These are phyloP conservation scores for Fusarium buxicola DNA, from an alignment of 2,329 filamentous ascomycete species.

Conservation along the genomic window DNA sequence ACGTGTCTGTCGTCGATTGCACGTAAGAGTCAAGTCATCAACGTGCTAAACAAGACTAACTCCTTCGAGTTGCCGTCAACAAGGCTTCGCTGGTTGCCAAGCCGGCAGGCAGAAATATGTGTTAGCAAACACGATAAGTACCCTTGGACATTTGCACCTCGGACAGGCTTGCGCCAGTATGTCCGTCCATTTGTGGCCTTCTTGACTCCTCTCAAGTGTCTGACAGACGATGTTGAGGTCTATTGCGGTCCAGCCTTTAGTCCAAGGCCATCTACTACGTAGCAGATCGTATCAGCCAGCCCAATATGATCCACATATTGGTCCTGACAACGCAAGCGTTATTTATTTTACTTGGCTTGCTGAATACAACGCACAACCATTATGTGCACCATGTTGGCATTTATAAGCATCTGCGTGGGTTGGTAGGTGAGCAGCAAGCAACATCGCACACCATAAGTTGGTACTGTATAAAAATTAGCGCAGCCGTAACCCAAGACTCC, in stretches of 20 bases:
- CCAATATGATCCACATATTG: slow-evolving; percentile 1
- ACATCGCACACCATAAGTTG: too few species aligned
- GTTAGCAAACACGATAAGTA: slow-evolving; percentile 2
- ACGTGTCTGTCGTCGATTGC: neutral
- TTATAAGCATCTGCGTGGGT: too few species aligned
- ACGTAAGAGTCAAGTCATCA: neutral
- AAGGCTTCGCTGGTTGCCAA: neutral
- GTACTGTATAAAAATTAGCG: too few species aligned
- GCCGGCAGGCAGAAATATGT: slow-evolving; percentile 5
- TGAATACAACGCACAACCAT: too few species aligned
- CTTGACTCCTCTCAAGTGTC: neutral
- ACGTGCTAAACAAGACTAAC: neutral
- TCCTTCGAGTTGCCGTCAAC: neutral
- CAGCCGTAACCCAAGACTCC: too few species aligned
- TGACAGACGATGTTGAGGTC: slow-evolving; percentile 1
- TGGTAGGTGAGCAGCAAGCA: too few species aligned
- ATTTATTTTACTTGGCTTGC: neutral
- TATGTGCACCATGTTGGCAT: too few species aligned
- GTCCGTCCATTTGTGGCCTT: slow-evolving; percentile 18
- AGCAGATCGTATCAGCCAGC: neutral
- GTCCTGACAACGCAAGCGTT: slow-evolving; percentile 4
- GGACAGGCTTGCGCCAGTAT: slow-evolving; percentile 18
- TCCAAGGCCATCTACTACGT: slow-evolving; percentile 29
- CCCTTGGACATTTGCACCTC: slow-evolving; percentile 5
- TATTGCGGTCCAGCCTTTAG: slow-evolving; percentile 21